Conservation (phyloP, 1,139 yeast genomes). For the Candida tetrigidarum region DNA sequence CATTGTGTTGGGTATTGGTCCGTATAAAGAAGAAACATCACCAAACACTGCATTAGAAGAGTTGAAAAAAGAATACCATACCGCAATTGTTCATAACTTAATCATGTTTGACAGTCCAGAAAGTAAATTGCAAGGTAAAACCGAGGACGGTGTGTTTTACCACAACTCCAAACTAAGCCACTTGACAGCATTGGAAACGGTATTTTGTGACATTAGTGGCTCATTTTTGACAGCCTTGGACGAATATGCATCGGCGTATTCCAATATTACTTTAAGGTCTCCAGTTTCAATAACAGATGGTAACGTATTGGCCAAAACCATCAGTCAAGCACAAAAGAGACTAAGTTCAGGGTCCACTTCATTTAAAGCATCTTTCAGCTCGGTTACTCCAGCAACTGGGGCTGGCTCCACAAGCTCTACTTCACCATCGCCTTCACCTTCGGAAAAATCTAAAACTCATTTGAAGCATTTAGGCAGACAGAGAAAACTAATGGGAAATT, state of each 20-base stretch:
- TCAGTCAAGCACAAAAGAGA: slow-evolving; percentile 52
- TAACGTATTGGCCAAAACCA: slow-evolving; percentile 54
- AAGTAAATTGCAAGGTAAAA: slow-evolving; percentile 22
- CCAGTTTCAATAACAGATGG: slow-evolving; percentile 68
- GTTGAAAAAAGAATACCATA: slow-evolving; percentile 46
- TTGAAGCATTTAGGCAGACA: slow-evolving; percentile 65
- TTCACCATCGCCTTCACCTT: slow-evolving; percentile 11
- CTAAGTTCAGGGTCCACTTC: slow-evolving; percentile 44
- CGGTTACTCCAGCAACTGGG: slow-evolving; percentile 10
- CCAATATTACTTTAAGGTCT: slow-evolving; percentile 72
- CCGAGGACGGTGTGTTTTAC: slow-evolving; percentile 22
- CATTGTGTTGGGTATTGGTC: slow-evolving; percentile 66
- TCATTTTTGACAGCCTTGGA: slow-evolving; percentile 68
- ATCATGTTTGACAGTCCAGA: slow-evolving; percentile 61
- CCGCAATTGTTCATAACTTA: slow-evolving; percentile 65
- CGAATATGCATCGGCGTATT: slow-evolving; percentile 68
- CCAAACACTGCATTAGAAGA: slow-evolving; percentile 10
- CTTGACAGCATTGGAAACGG: slow-evolving; percentile 61
- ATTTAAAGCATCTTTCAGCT: slow-evolving; percentile 36
- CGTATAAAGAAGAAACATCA: slow-evolving; percentile 32
- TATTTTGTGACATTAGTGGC: slow-evolving; percentile 72
- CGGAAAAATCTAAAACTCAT: slow-evolving; percentile 31
- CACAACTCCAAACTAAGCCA: slow-evolving; percentile 25
- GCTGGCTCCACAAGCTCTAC: no score
- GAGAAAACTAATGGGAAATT: slow-evolving; percentile 73